phyloP scores from a whole-genome alignment of 2,329 filamentous ascomycete species.

The Fusarium sacchari region DNA sequence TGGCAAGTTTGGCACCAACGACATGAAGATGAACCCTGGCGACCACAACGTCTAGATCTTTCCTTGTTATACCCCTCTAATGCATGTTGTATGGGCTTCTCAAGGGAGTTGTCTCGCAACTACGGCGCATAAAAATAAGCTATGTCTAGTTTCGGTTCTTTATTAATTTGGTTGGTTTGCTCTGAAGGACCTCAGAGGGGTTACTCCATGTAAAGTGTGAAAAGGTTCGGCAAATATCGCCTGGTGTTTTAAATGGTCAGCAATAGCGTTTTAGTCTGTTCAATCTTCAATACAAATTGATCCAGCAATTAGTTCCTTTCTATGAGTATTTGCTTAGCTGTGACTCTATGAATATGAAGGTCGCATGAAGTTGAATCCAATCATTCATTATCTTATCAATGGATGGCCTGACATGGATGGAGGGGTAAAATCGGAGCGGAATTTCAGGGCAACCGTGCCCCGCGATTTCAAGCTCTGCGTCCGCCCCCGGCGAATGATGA shows the following conservation, averaged over 20 bases:
- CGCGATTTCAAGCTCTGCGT: conserved; percentile 24
- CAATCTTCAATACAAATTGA: conserved; percentile 28
- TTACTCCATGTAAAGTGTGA: conserved; percentile 3
- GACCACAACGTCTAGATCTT: conserved; percentile 40
- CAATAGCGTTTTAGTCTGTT: conserved; percentile 28
- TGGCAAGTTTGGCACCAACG: conserved; percentile 11
- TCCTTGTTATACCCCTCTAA: conserved; percentile 19
- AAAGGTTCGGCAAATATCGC: conserved; percentile 25
- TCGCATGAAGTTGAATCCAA: background rate
- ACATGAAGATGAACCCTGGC: conserved; percentile 22
- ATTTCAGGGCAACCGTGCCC: conserved; percentile 32
- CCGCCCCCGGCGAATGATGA: conserved; percentile 26
- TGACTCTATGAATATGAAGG: background rate
- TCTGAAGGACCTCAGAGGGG: background rate
- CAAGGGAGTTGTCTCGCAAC: conserved; percentile 22
- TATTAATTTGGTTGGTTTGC: conserved; percentile 31
- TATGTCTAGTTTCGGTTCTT: conserved; percentile 19
- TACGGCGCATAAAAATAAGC: conserved; percentile 41
- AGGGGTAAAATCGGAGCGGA: conserved; percentile 37
- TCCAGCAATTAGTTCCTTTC: background rate
- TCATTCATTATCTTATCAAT: conserved; percentile 7
- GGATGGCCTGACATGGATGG: conserved; percentile 9
- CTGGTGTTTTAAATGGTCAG: conserved; percentile 7
- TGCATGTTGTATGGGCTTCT: conserved; percentile 34
- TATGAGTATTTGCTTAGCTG: background rate